Conservation (phyloP, 2,329 filamentous ascomycete species). For the Meredithiella fracta region DNA sequence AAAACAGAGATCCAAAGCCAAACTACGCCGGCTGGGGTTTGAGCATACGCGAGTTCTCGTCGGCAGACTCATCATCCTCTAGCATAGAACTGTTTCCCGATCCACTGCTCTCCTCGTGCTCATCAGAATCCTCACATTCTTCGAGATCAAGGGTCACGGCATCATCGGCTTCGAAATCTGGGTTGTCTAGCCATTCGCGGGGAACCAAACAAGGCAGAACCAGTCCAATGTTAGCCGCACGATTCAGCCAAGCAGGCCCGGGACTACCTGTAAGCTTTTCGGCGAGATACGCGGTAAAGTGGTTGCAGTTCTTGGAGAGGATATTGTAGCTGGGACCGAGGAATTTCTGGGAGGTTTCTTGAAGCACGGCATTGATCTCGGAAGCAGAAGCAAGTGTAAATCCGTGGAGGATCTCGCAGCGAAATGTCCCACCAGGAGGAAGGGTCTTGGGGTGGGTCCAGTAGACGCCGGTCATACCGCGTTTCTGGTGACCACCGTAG, state of each 20-base stretch:
- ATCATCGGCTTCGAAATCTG: slow-evolving; percentile 57
- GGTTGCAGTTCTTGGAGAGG: slow-evolving; percentile 73
- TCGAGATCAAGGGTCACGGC: slow-evolving; percentile 55
- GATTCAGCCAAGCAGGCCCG: slow-evolving; percentile 63
- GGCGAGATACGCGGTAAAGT: slow-evolving; percentile 67
- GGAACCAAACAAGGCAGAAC: slow-evolving; percentile 71
- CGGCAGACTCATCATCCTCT: slow-evolving; percentile 34
- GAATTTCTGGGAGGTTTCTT: slow-evolving; percentile 53
- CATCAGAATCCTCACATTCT: slow-evolving; percentile 49
- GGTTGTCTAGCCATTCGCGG: slow-evolving; percentile 63
- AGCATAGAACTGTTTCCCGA: slow-evolving; percentile 33
- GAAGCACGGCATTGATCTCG: slow-evolving; percentile 57
- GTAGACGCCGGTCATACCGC: slow-evolving; percentile 61
- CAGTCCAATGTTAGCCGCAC: slow-evolving; percentile 68
- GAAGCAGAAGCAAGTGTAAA: slow-evolving; percentile 52
- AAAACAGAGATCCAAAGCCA: neutral
- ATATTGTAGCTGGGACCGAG: slow-evolving; percentile 65
- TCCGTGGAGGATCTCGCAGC: slow-evolving; percentile 58
- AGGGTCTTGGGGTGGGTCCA: slow-evolving; percentile 58
- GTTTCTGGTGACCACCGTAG: slow-evolving; percentile 64
- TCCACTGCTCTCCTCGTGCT: slow-evolving; percentile 37
- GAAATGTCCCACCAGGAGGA: slow-evolving; percentile 64
- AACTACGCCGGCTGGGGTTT: neutral
- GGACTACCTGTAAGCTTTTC: slow-evolving; percentile 52
- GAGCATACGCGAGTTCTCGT: slow-evolving; percentile 20